Evolutionary conservation across 2,329 filamentous ascomycete species (phyloP), one percentile per base, ranked within the genome.

Genomic region (Fusarium dlaminii): DNA sequence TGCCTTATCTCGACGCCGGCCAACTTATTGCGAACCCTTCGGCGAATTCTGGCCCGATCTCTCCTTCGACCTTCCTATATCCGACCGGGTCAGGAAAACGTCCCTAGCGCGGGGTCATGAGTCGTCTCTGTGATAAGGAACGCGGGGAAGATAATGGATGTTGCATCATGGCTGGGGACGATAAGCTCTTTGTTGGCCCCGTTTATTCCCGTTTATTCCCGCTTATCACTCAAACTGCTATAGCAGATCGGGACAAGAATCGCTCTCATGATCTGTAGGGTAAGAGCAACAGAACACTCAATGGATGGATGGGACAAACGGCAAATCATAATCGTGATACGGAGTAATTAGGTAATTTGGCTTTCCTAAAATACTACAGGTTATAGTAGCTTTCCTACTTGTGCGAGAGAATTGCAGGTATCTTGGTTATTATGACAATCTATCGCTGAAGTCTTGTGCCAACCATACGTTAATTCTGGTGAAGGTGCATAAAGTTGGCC

Each of bases 391-490:
- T 14, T 18, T 32, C 4, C 10, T 20, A 20, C 6, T 34, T 14
- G 3, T 3, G 4, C 7, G 13, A 37, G 30, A 10, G 13, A 27
- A 27, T 36, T 20, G 22, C 6, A 3, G 13, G 5, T 27, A 0
- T 22, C 3, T 22, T 8, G 1, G 13, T 17, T 1, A 11, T 12
- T 4, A 5, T 20, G 3, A 12, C 7, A 20, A 20, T 20, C 10
- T 36, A 2, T 15, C 1, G 12, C 13, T 24, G 10, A 5, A 11
- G 3, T 4, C 17, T 15, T 6, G 7, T 2, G 4, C 4, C 6
- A 13, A 9, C 11, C 0, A 1, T 1, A 9, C 6, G 0, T 9
- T 1, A 12, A 32, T 29, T 0, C 5, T 3, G 3, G 10, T 9
- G 4, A 18, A 3, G 8, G 10, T 8, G 29, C 9, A 17, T 4